Base-by-base conservation (phyloP, 1,284 basidiomycete species). In the Pascua guehoae region DNA sequence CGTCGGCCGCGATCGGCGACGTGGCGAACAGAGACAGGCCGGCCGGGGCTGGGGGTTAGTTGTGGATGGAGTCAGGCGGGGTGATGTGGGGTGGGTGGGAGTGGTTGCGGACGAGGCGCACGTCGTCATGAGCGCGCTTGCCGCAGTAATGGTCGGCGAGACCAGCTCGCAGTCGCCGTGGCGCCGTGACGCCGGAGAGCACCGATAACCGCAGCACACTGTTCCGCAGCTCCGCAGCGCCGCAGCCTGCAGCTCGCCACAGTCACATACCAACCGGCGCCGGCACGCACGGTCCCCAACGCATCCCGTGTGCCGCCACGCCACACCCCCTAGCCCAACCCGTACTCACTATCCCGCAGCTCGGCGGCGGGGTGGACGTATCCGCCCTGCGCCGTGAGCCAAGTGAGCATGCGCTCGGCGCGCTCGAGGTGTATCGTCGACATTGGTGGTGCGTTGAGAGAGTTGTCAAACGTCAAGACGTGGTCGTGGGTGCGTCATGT, bases 21-120 rank as follows among this genome's bases (percentile, higher is more conserved):
- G 71, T 72, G 1, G 89, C 82, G 55, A 84, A 73, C 43, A 88
- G 79, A 3, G 81, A 81, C 54, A 83, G 79, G 40, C 90, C 89
- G 61, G 78, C 82, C 24, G 24, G 24, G 24, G 24, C 0, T 59
- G n/a, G 1, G 60, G 49, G 53, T 75, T 73, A 74, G 61, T 36
- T 49, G 43, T 44, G 40, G 54, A 41, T 36, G 0, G 24, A 5
- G 38, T 38, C 48, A 50, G 46, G 18, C 5, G 10, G 11, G 10
- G 18, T 11, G 16, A 9, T 8, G 24, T 7, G 24, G 24, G 24
- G 24, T 32, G 4, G 3, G 24, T 32, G 24, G n/a, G 24, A 32
- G 24, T 32, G 24, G 24, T n/a, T n/a, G n/a, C n/a, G n/a, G n/a
- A n/a, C n/a, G n/a, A n/a, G n/a, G n/a, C n/a, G n/a, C n/a, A n/a